Conservation (phyloP, 2,329 filamentous ascomycete genomes). For the Cercospora citrullina region DNA sequence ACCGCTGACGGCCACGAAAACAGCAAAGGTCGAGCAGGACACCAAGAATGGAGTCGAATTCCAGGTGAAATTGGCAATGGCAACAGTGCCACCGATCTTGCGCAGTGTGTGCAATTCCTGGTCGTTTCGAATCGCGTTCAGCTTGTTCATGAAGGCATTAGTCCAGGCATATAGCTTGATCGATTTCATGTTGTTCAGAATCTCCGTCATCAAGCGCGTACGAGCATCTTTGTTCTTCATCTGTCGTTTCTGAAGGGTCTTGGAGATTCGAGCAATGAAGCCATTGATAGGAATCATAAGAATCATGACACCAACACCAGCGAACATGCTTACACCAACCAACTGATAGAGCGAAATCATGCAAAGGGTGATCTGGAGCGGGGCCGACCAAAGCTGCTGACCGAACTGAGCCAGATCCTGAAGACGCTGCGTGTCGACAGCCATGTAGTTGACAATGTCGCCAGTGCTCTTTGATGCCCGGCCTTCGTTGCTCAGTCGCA, state of each 20-base stretch:
- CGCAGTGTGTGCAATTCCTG: constrained; percentile 91
- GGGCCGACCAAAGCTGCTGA: constrained; percentile 93
- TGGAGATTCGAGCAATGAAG: constrained; percentile 88
- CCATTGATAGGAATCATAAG: constrained; percentile 97
- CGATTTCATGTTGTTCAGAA: constrained; percentile 99
- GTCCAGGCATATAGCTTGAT: constrained; percentile 98
- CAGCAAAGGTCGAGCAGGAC: constrained; percentile 91
- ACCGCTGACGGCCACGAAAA: constrained; percentile 84
- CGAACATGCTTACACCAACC: constrained; percentile 93
- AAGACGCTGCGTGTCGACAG: constrained; percentile 91
- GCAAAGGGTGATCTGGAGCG: constrained; percentile 93
- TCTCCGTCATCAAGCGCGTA: constrained; percentile 92
- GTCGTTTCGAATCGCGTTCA: constrained; percentile 95
- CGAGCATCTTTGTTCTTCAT: constrained; percentile 99
- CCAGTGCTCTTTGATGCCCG: constrained; percentile 85
- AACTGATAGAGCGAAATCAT: constrained; percentile 95
- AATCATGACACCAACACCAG: constrained; percentile 91
- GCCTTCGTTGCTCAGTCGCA: constrained; percentile 90
- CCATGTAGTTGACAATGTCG: constrained; percentile 99
- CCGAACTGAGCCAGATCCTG: constrained; percentile 94
- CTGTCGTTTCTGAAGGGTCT: constrained; percentile 88
- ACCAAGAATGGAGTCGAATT: constrained; percentile 96
- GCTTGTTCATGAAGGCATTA: constrained; percentile 93
- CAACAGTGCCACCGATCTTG: constrained; percentile 92
- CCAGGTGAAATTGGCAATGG: constrained; percentile 97